Evolutionary conservation across 352 stramenopile genomes (phyloP), one percentile per base, ranked within the genome.

Genomic region (Globisporangium spiculum): DNA sequence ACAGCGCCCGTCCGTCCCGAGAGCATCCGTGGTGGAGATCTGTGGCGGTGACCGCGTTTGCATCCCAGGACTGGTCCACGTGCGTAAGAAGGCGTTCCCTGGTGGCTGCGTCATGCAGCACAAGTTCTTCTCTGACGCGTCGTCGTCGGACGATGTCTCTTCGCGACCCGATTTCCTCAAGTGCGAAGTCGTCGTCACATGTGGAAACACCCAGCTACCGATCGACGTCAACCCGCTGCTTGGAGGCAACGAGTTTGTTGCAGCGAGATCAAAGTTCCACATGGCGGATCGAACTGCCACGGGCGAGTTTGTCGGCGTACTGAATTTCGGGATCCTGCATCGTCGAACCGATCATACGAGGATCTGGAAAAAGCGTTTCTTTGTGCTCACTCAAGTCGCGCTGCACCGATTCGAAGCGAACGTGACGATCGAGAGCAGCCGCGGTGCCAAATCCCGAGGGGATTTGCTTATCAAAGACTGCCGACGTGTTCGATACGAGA

Each of bases 291-390:
- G 76, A 26, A 83, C 74, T 24, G 74, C 76, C 41, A 79, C 74
- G 6, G 76, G 76, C 10, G 74, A 83, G 10, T 80, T 72, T 48
- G 74, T 83, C 20, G 76, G 71, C 8, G 74, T 81, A 30, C 67
- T 83, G 7, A 69, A 80, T 46, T 70, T 66, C 4, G 74, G 76
- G 3, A 48, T 80, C 2, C 59, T 83, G 14, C 72, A 79, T 27
- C 71, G 76, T 0, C 68, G 64, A 12, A 70, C 68, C 0, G 74
- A 81, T n/a, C 69, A 77, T 26, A 75, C 67, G 7, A 73, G 76
- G 56, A 67, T 79, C 18, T 83, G 76, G 76, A 77, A 75, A 56
- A 79, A 76, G 58, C 71, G 76, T 26, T 83, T 80, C 27, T 83
- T 80, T 53, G 76, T 83, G 65, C 74, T 83, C 41, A 83, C 76